Base-by-base conservation (phyloP, 495 filamentous ascomycete genomes). In the Parathielavia hyrcaniae region DNA sequence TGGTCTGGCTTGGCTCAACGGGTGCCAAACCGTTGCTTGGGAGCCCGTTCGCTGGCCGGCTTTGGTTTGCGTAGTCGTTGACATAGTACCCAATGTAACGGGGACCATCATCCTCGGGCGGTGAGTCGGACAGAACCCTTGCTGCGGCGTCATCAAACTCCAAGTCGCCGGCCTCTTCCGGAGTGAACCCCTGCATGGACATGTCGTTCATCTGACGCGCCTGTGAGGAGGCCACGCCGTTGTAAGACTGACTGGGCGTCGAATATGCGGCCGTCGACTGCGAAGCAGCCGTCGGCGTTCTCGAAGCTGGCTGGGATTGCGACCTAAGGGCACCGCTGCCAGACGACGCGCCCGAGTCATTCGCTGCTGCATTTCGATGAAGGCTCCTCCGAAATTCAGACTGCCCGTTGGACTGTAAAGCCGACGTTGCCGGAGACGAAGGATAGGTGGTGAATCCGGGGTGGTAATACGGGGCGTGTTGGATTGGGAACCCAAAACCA, bases 271-370 rank as follows among this genome's bases (percentile, higher is more conserved):
- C 23, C 41, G 59, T 53, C 5, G 56, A 26, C 19, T 59, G 62
- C 13, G 65, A 46, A 14, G 56, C 35, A 26, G 60, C 51, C 63
- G 68, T 67, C 2, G 71, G 61, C 8, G 73, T 74, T 40, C 80
- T 73, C 39, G 75, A 73, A 7, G 80, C 79, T 53, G 80, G 80
- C 61, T 81, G 80, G 32, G 80, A 83, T 63, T 83, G 80, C 49
- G 80, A 83, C 56, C 80, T 74, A 58, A 81, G 66, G 22, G 75
- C 61, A 55, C 77, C 77, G 41, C 70, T 75, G 48, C 71, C 70
- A 55, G 65, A 55, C 30, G 65, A 61, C 53, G 67, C 53, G 16
- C 67, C 71, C n/a, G 75, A 58, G 17, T 79, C 77, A 26, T 48
- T 63, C 20, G 64, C 53, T 36, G 67, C 63, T 7, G 70, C 60